Evolutionary conservation across 2,329 filamentous ascomycete species (phyloP), one percentile per base, ranked within the genome.

Genomic region (Calonectria montana): DNA sequence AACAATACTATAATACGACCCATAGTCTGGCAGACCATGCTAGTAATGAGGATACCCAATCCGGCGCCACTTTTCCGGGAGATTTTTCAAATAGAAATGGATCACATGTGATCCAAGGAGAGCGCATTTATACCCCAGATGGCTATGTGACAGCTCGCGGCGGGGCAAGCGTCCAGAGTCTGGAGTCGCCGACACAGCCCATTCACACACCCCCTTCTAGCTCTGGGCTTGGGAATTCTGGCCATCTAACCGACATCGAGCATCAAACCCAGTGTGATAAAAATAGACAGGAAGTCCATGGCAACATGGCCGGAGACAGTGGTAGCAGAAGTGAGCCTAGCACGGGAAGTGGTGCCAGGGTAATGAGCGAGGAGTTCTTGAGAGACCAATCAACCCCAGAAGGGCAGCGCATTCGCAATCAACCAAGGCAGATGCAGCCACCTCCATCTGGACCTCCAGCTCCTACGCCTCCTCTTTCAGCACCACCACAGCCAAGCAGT

Each of bases 401-500:
- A 31, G 45, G 15, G 9, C 61, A 64, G 31, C 61, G 41, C 25
- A 4, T 43, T 48, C 61, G 6, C 5, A 64, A 13, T 18, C 61
- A 48, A 13, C 25, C n/a, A 16, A 64, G 21, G 45, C 29, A 23
- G 7, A 53, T 48, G 62, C 62, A 65, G 15, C 43, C 62, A 5
- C 50, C 65, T 37, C 50, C 65, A 27, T 43, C 64, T 12, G 53
- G 53, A 23, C 53, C 53, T 37, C 53, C 53, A 9, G 65, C 45
- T 12, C 65, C 65, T 3, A 67, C 65, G 3, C 65, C 65, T 2
- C 65, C 65, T 5, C 31, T 16, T 12, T 37, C 57, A 16, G n/a
- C 23, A 3, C 25, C 65, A 29, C 37, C 31, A n/a, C 37, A 67
- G 25, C 50, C 50, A 12, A 31, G 48, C 15, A 18, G 18, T 3